Evolutionary conservation across 768 basidiomycete genomes (phyloP), one percentile per base, ranked within the genome.

Genomic region (Hortiboletus flavorubellus): DNA sequence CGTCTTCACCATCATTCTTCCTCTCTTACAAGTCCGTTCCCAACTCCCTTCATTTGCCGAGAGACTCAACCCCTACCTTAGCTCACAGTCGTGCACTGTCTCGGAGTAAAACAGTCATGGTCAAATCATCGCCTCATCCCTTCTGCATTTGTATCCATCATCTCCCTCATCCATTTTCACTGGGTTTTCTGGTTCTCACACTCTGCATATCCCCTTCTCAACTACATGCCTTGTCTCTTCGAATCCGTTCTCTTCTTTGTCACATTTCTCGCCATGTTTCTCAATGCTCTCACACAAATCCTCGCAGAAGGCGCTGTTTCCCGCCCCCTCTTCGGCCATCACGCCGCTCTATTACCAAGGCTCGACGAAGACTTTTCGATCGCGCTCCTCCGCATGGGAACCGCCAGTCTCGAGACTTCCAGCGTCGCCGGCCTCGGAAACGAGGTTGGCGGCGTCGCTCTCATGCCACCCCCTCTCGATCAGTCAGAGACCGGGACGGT

Each of bases 331-430:
- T 79, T 85, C 33, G 84, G 83, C 8, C 71, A 69, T 26, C 63
- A 69, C 55, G 63, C 75, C 66, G 71, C 68, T 23, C 65, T 81
- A 33, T 61, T 77, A 37, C 75, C 85, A 2, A 80, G 79, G 16
- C 77, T 76, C 66, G 86, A 90, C 38, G 88, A 90, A 67, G 87
- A 89, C 64, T 90, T 87, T 68, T 80, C 83, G 7, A 78, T 89
- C 21, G 80, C 85, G 3, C 75, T 91, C 38, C 75, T 91, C 41
- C 81, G 89, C 21, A 74, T 89, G 18, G 87, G 87, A 18, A 86
- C 86, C 1, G 87, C 87, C 4, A 87, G 85, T 58, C 74, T 91
- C 46, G 89, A 91, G 65, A 84, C 86, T 0, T 89, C 88, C 0
- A 84, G 82, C 44, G 75, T 87, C 10, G 77, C 82, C 23, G 89